phyloP scores from a whole-genome alignment of 805 yeast species.

The Saturnispora diversa region DNA sequence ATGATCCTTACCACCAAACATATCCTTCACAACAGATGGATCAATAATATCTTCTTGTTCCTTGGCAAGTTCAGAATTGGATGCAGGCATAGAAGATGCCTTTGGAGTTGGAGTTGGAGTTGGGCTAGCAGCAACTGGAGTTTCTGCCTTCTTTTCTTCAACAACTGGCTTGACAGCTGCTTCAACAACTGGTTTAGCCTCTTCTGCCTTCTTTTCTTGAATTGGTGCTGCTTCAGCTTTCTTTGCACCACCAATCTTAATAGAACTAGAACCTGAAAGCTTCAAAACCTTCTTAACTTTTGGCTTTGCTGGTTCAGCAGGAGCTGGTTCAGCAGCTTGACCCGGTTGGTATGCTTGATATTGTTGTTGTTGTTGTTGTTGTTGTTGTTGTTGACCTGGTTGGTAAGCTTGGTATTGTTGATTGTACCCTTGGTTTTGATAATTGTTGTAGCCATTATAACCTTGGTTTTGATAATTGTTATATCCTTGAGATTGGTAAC shows the following conservation, averaged over 20 bases:
- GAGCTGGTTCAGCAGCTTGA: conserved; percentile 43
- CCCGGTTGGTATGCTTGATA: conserved; percentile 15
- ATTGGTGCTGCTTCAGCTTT: conserved; percentile 21
- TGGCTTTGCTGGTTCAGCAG: conserved; percentile 41
- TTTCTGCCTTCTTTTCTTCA: conserved; percentile 26
- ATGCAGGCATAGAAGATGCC: conserved; percentile 17
- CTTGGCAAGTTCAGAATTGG: conserved; percentile 42
- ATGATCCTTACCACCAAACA: conserved; percentile 97
- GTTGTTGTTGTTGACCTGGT: background rate
- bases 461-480: conserved; percentile 17
- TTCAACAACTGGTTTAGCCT: conserved; percentile 17
- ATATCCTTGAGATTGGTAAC: conserved; percentile 1
- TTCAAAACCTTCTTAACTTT: conserved; percentile 53
- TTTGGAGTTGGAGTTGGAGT: conserved; percentile 8
- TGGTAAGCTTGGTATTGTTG: conserved; percentile 3
- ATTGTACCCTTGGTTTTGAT: conserved; percentile 15
- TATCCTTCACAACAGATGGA: conserved; percentile 77
- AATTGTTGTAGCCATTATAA: conserved; percentile 10
- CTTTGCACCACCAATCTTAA: conserved; percentile 25
- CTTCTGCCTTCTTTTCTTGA: background rate
- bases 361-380: conserved; percentile 14
- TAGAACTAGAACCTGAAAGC: conserved; percentile 50
- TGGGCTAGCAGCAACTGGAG: conserved; percentile 16
- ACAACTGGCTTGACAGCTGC: conserved; percentile 27
- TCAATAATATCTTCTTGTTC: conserved; percentile 80